A percentile compares a stretch with the other conserved stretches of the same genome.
phyloP scores from a whole-genome alignment of 2,329 filamentous ascomycete species.

The Rutstroemia sp. region DNA sequence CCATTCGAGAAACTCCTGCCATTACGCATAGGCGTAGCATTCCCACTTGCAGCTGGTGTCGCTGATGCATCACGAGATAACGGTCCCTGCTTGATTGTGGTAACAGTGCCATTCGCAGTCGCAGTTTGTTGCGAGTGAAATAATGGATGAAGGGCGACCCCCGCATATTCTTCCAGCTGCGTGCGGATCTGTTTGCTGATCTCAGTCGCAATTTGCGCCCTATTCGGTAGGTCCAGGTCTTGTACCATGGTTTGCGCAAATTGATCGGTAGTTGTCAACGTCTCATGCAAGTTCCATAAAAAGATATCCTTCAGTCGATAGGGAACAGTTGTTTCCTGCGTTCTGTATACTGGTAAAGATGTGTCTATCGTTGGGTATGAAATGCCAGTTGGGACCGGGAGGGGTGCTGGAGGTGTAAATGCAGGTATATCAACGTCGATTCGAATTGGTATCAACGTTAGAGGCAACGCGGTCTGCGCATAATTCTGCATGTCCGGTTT shows the following conservation, averaged over 20 bases:
- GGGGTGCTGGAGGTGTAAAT: constrained; percentile 59
- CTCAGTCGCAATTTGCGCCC: constrained; percentile 60
- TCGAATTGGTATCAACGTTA: constrained; percentile 89
- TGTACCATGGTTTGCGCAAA: constrained; percentile 89
- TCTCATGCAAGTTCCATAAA: constrained; percentile 95
- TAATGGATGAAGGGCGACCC: constrained; percentile 84
- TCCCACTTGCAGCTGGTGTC: constrained; percentile 40
- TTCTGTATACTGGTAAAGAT: constrained; percentile 68
- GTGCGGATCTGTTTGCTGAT: constrained; percentile 93
- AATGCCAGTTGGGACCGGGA: constrained; percentile 55
- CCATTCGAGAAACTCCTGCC: constrained; percentile 36
- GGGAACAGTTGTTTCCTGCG: constrained; percentile 70
- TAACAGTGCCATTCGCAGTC: constrained; percentile 28
- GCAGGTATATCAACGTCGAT: constrained; percentile 89
- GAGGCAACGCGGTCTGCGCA: constrained; percentile 66
- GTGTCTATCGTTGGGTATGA: constrained; percentile 57
- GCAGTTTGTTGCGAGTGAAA: constrained; percentile 56
- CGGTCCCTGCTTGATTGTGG: constrained; percentile 26
- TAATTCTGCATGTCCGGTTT: constrained; percentile 53
- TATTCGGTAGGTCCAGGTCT: constrained; percentile 83
- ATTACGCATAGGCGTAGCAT: constrained; percentile 50
- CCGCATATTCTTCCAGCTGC: constrained; percentile 92
- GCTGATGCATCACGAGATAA: constrained; percentile 34
- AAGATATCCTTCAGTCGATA: constrained; percentile 94
- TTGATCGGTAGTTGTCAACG: constrained; percentile 86